Conservation (phyloP, 2,329 filamentous ascomycete species). For the Colletotrichum chlorophyti region DNA sequence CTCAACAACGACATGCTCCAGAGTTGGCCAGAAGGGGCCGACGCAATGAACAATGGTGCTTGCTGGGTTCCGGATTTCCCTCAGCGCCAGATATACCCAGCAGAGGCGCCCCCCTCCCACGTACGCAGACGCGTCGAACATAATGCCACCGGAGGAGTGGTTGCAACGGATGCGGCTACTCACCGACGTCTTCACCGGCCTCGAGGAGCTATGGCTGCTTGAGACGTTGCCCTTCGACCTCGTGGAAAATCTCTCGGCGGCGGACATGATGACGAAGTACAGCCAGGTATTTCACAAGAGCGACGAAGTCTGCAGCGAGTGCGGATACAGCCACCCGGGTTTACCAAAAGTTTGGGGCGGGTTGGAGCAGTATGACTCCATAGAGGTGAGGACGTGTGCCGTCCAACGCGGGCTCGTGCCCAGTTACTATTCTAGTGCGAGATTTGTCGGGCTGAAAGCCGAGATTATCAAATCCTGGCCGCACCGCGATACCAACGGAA, state of each 20-base stretch:
- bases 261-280: too few species aligned
- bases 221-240: background rate
- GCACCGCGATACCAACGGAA: too few species aligned
- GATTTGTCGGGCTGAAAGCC: too few species aligned
- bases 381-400: background rate
- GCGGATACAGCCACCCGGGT: background rate
- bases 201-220: background rate
- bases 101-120: background rate
- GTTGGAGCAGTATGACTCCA: background rate
- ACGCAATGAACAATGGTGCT: too few species aligned
- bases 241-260: too few species aligned
- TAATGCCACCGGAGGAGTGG: background rate
- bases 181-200: background rate
- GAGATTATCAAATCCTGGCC: too few species aligned
- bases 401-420: too few species aligned
- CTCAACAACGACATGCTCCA: background rate
- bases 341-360: background rate
- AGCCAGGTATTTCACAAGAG: background rate
- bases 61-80: background rate
- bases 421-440: too few species aligned
- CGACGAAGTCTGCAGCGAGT: background rate
- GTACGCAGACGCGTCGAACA: background rate
- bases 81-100: background rate
- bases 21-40: too few species aligned
- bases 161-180: background rate